Conservation (phyloP, 768 basidiomycete species). For the Saitozyma podzolica region DNA sequence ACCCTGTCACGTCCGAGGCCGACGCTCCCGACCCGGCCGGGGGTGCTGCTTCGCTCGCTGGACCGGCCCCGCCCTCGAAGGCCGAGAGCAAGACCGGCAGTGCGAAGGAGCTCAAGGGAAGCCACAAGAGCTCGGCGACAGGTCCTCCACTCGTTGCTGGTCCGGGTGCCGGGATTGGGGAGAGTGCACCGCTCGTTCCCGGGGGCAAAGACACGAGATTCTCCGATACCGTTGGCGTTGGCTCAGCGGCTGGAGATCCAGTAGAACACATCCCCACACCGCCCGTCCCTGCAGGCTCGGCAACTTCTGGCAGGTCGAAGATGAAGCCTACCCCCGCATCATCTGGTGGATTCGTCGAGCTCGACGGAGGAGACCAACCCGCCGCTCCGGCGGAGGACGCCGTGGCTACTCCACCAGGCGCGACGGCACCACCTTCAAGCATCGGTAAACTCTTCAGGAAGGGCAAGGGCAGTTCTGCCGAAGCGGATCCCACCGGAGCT, state of each 20-base stretch:
- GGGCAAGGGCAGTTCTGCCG: too few relatives aligned
- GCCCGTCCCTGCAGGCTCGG: neutral
- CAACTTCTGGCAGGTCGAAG: too few relatives aligned
- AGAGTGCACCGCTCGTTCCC: constrained; percentile 9
- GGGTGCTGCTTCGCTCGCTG: too few relatives aligned
- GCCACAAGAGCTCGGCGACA: neutral
- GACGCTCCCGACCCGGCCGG: too few relatives aligned
- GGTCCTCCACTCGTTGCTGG: constrained; percentile 16
- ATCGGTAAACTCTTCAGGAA: neutral
- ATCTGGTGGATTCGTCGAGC: too few relatives aligned
- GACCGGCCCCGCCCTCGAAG: too few relatives aligned
- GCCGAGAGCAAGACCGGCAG: too few relatives aligned
- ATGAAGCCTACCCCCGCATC: too few relatives aligned
- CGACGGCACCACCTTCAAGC: neutral
- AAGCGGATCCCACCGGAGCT: neutral
- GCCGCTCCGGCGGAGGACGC: too few relatives aligned
- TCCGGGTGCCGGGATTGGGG: neutral
- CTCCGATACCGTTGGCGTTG: constrained; percentile 25
- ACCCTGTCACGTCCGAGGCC: too few relatives aligned
- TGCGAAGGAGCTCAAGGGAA: too few relatives aligned
- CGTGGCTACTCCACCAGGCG: neutral
- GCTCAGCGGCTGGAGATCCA: neutral
- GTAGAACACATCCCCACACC: neutral
- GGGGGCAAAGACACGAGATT: constrained; percentile 33
- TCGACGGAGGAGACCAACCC: too few relatives aligned